Conservation (phyloP, 495 filamentous ascomycete species). For the Immersiella caudata region DNA sequence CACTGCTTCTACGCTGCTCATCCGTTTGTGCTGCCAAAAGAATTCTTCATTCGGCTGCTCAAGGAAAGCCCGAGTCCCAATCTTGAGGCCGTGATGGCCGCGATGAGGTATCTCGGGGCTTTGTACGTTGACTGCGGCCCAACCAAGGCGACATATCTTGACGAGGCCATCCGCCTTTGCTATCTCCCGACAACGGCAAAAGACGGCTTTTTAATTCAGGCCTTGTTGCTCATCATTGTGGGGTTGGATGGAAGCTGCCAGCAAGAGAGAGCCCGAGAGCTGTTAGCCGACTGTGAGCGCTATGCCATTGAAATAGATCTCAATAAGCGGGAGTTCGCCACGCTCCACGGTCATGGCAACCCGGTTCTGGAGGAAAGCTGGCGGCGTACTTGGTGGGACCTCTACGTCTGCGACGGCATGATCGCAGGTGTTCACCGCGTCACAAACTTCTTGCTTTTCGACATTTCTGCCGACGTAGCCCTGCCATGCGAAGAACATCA, state of each 20-base stretch:
- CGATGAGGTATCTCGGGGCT: slow-evolving; percentile 72
- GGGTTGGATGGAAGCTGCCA: slow-evolving; percentile 77
- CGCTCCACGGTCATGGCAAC: slow-evolving; percentile 49
- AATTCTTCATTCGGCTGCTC: slow-evolving; percentile 46
- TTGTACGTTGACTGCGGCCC: slow-evolving; percentile 58
- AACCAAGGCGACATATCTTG: slow-evolving; percentile 55
- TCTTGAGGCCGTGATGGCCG: slow-evolving; percentile 53
- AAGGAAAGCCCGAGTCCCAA: slow-evolving; percentile 43
- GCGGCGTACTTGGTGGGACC: slow-evolving; percentile 89
- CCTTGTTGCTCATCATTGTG: slow-evolving; percentile 73
- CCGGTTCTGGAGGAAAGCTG: slow-evolving; percentile 68
- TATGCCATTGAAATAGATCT: slow-evolving; percentile 75
- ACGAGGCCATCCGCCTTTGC: slow-evolving; percentile 58
- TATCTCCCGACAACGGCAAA: slow-evolving; percentile 53
- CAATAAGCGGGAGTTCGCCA: slow-evolving; percentile 60
- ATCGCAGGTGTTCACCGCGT: slow-evolving; percentile 59
- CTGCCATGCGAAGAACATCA: slow-evolving; percentile 80
- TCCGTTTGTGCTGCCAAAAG: slow-evolving; percentile 62
- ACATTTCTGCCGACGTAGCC: slow-evolving; percentile 59
- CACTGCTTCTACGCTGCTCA: slow-evolving; percentile 71
- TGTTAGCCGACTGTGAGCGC: slow-evolving; percentile 67
- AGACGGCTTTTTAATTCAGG: slow-evolving; percentile 74
- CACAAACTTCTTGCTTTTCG: slow-evolving; percentile 60
- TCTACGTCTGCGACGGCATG: slow-evolving; percentile 78
- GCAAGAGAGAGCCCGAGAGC: slow-evolving; percentile 63